Conservation (phyloP, 352 stramenopile species). For the Phytophthora hybrid region DNA sequence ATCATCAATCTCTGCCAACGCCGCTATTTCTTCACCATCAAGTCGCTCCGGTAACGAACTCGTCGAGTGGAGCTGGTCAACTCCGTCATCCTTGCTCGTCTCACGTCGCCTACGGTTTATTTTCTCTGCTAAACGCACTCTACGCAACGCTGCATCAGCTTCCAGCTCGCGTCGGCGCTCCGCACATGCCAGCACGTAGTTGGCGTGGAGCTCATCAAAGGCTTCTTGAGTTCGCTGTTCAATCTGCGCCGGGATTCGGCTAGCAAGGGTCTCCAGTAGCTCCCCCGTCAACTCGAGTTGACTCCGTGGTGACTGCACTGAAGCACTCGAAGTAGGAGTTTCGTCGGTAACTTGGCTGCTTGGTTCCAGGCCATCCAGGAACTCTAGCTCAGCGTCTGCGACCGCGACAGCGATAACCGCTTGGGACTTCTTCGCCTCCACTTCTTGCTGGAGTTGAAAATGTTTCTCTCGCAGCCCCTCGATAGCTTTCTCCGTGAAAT, state of each 20-base stretch:
- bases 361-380: slow-evolving; percentile 17
- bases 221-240: slow-evolving; percentile 24
- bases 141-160: slow-evolving; percentile 34
- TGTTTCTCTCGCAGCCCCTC: slow-evolving; percentile 25
- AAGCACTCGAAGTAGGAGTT: background rate
- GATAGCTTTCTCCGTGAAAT: slow-evolving; percentile 24
- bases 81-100: slow-evolving; percentile 1
- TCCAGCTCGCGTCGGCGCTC: slow-evolving; percentile 36
- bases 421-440: slow-evolving; percentile 23
- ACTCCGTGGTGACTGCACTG: background rate
- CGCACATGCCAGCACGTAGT: slow-evolving; percentile 28
- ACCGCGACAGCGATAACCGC: slow-evolving; percentile 25
- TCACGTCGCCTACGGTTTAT: slow-evolving; percentile 28
- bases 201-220: slow-evolving; percentile 36
- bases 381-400: slow-evolving; percentile 28
- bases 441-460: slow-evolving; percentile 22
- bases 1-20: slow-evolving; percentile 17
- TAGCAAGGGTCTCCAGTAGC: slow-evolving; percentile 31
- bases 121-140: slow-evolving; percentile 33
- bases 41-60: slow-evolving; percentile 11
- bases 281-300: slow-evolving; percentile 21
- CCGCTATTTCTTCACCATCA: slow-evolving; percentile 23
- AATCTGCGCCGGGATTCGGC: slow-evolving; percentile 35
- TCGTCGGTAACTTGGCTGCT: background rate
- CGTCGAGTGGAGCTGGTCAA: background rate